Evolutionary conservation across 2,329 filamentous ascomycete species (phyloP).

Genomic region (Calonectria montana): DNA sequence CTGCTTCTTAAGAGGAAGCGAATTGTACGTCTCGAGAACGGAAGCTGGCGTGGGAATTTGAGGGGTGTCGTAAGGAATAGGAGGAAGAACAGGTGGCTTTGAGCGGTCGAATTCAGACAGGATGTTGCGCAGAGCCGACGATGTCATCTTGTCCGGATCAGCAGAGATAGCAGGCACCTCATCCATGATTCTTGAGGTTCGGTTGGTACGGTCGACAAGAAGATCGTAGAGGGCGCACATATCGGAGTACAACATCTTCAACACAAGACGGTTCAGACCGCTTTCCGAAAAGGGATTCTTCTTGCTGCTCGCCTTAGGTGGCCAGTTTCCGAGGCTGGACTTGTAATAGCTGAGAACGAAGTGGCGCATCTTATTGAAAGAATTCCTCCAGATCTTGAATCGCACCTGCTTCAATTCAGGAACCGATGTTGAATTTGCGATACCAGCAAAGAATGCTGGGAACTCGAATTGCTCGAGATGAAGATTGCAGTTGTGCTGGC

Average conservation of each 20-base stretch:
- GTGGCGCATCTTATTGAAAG: constrained; percentile 79
- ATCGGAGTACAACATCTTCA: constrained; percentile 86
- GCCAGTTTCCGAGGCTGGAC: constrained; percentile 76
- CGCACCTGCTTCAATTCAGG: constrained; percentile 81
- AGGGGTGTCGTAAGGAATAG: constrained; percentile 90
- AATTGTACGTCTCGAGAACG: constrained; percentile 72
- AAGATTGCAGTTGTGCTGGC: constrained; percentile 75
- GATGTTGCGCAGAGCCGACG: constrained; percentile 80
- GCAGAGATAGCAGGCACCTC: constrained; percentile 68
- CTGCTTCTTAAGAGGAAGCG: constrained; percentile 78
- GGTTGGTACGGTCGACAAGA: constrained; percentile 80
- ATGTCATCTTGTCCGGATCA: constrained; percentile 69
- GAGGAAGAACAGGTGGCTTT: constrained; percentile 88
- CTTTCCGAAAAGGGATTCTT: constrained; percentile 90
- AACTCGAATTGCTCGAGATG: constrained; percentile 92
- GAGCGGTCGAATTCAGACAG: constrained; percentile 91
- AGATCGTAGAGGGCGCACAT: constrained; percentile 90
- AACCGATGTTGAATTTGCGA: constrained; percentile 84
- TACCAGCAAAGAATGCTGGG: constrained; percentile 87
- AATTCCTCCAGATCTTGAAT: constrained; percentile 85
- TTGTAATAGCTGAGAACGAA: constrained; percentile 78
- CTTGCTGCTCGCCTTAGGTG: constrained; percentile 90
- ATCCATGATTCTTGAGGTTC: constrained; percentile 84
- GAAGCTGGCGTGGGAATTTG: constrained; percentile 77
- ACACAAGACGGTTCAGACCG: constrained; percentile 85